phyloP scores from a whole-genome alignment of 495 filamentous ascomycete species.

The Penicillium ucsense region DNA sequence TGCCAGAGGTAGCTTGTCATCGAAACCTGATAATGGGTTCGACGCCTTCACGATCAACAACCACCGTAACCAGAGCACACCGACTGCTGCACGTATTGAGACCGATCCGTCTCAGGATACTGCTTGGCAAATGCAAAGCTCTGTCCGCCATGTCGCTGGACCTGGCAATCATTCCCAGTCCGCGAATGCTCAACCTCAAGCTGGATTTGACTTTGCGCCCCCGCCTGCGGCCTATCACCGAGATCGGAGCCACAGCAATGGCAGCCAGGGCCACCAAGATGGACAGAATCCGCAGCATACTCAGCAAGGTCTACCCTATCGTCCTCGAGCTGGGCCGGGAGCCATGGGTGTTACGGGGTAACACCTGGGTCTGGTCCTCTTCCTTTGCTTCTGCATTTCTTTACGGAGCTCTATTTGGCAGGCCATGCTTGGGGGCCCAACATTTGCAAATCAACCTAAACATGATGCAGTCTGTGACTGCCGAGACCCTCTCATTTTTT shows the following conservation, averaged over 20 bases:
- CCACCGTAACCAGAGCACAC: conserved; percentile 25
- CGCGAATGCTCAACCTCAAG: conserved; percentile 17
- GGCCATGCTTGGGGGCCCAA: conserved; percentile 13
- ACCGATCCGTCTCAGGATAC: conserved; percentile 63
- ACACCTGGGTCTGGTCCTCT: conserved; percentile 7
- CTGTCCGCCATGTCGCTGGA: conserved; percentile 67
- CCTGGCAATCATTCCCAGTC: conserved; percentile 36
- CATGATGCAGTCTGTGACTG: conserved; percentile 4
- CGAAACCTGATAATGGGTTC: conserved; percentile 46
- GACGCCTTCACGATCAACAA: conserved; percentile 42
- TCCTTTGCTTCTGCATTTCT: conserved; percentile 2
- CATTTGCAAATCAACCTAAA: conserved; percentile 15
- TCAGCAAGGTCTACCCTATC: conserved; percentile 29
- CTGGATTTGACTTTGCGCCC: conserved; percentile 22
- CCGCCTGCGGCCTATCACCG: conserved; percentile 21
- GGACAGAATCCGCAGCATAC: not conserved
- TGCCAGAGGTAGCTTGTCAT: conserved; percentile 45
- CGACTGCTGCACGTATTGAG: conserved; percentile 55
- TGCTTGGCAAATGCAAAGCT: conserved; percentile 72
- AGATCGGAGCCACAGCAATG: conserved; percentile 33
- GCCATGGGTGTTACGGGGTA: conserved; percentile 39
- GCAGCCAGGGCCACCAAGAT: conserved; percentile 29
- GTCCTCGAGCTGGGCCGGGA: conserved; percentile 30
- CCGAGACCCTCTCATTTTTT: too few relatives aligned
- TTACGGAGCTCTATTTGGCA: conserved; percentile 14